Base-by-base conservation (phyloP, 495 filamentous ascomycete genomes). In the Parathielavia appendiculata region DNA sequence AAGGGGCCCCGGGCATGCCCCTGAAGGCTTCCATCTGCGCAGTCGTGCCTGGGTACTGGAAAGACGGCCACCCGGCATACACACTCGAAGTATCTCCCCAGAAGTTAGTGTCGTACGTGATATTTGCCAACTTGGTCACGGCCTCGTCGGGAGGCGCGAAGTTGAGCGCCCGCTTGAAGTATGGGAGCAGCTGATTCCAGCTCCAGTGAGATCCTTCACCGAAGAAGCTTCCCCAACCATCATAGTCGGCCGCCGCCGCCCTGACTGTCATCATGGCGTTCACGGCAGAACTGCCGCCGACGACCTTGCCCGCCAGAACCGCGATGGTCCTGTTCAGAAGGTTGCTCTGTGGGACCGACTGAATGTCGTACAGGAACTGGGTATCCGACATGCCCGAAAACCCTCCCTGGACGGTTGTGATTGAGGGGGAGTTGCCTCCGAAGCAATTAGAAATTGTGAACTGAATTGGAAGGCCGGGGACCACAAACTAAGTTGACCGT, bases 211-310 rank as follows among this genome's bases (percentile, higher is more conserved):
- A 70, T 8, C 56, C 51, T 8, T 63, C 65, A 41, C 68, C 50
- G 50, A 75, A 75, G 63, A 79, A 73, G 12, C 56, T 57, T 4
- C 73, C 75, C 77, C 77, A 79, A 32, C 71, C 68, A 47, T 79
- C 72, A 50, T 76, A 78, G 52, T 79, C 77, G 46, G 73, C 73
- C 0, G 70, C 61, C 0, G 73, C 68, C 2, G 71, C 75, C 7
- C 76, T 62, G 26, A 81, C 75, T 49, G 71, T 78, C 62, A 79
- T 76, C 53, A 75, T 73, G 34, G 75, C 76, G 53, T 87, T 88
- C 52, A 86, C 71, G 1, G 76, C 78, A 17, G 76, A 80, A 8
- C 77, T 77, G 6, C 83, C 84, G 7, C 83, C 84, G 3, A 86
- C 68, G 7, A 77, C 69, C 59, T 83, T 83, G 0, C 82, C 83